Percentiles rank a stretch among this genome's conserved stretches.
Conservation (phyloP, 139 green algal genomes). For the Eudorina sp. region DNA sequence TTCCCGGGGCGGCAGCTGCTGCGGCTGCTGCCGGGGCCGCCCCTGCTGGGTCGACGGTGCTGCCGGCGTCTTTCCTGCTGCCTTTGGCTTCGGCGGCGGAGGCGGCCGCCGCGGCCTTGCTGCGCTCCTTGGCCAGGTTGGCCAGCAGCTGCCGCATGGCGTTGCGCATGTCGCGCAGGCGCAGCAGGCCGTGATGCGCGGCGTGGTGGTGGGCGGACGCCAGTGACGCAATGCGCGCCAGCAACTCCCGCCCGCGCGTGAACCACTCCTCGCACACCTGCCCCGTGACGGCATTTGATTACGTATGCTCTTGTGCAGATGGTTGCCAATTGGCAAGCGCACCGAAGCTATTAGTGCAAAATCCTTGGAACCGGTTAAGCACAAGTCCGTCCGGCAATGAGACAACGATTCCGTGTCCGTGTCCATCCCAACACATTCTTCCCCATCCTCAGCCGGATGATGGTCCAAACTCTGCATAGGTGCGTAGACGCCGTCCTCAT, state of each 20-base stretch:
- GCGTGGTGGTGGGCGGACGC: slow-evolving; percentile 51
- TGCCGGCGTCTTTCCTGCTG: neutral
- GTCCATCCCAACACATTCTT: too few relatives aligned
- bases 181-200: slow-evolving; percentile 36
- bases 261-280: slow-evolving; percentile 88
- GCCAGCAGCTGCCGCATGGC: slow-evolving; percentile 24
- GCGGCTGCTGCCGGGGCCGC: neutral
- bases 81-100: neutral
- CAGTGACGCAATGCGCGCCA: slow-evolving; percentile 57
- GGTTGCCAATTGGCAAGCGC: too few relatives aligned
- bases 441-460: too few relatives aligned
- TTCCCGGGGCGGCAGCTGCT: neutral
- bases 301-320: too few relatives aligned
- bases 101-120: slow-evolving; percentile 25
- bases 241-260: slow-evolving; percentile 56
- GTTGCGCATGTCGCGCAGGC: slow-evolving; percentile 29
- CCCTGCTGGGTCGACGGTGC: neutral
- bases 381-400: too few relatives aligned
- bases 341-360: too few relatives aligned
- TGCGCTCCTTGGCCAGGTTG: slow-evolving; percentile 6
- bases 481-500: too few relatives aligned
- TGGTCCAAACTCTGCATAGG: too few relatives aligned
- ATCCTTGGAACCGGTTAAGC: too few relatives aligned
- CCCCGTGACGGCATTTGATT: too few relatives aligned
- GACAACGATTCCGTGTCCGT: too few relatives aligned